phyloP scores from a whole-genome alignment of 768 basidiomycete genomes.

The Termitomyces sp. region DNA sequence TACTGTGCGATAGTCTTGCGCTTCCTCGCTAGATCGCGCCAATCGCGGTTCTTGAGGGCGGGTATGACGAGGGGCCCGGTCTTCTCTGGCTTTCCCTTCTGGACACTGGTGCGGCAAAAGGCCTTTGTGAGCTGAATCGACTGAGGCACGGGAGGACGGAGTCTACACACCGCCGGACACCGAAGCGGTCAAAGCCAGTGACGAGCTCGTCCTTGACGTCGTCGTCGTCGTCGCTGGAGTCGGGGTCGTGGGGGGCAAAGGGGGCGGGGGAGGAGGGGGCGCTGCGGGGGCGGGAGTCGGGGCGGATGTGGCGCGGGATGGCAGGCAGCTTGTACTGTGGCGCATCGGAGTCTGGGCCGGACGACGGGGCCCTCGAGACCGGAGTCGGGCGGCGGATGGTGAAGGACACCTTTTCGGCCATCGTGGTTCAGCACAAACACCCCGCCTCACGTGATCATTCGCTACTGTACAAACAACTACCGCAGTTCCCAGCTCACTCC shows the following conservation, averaged over 20 bases:
- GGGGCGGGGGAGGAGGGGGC: conserved; percentile 40
- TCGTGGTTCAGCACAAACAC: conserved; percentile 9
- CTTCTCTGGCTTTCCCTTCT: conserved; percentile 39
- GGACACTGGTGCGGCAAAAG: conserved; percentile 30
- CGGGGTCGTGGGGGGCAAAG: conserved; percentile 22
- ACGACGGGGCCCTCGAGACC: conserved; percentile 53
- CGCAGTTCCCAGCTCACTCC: conserved; percentile 95
- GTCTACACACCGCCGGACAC: conserved; percentile 80
- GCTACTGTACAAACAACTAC: conserved; percentile 19
- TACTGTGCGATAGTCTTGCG: conserved; percentile 51
- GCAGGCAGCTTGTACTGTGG: conserved; percentile 51
- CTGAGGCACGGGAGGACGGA: conserved; percentile 23
- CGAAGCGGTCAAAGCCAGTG: conserved; percentile 65
- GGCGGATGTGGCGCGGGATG: conserved; percentile 49
- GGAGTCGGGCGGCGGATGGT: conserved; percentile 80
- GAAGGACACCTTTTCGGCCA: conserved; percentile 62
- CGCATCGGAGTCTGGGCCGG: conserved; percentile 57
- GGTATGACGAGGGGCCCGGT: conserved; percentile 80
- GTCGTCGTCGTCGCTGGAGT: conserved; percentile 63
- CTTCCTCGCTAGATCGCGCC: conserved; percentile 75
- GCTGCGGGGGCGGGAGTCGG: conserved; percentile 44
- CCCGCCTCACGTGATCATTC: conserved; percentile 7
- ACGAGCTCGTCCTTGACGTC: conserved; percentile 66
- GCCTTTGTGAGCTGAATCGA: conserved; percentile 75
- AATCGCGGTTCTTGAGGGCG: conserved; percentile 82